Evolutionary conservation across 1,284 basidiomycete genomes (phyloP).

Genomic region (Ceratobasidium sp.): DNA sequence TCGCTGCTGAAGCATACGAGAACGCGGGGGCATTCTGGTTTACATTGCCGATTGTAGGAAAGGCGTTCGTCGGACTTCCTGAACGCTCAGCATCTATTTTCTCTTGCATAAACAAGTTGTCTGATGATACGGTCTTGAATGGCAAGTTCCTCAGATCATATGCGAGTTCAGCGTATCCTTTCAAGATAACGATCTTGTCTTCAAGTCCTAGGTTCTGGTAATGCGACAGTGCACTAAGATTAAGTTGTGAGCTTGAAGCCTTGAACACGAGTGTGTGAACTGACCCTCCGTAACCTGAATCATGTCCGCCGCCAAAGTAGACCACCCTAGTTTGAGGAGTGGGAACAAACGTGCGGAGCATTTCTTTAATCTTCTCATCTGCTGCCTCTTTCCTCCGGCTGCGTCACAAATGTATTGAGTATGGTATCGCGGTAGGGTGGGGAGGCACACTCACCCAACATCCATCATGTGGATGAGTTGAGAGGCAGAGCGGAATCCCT

Average conservation of each 20-base stretch:
- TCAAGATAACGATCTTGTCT: constrained; percentile 42
- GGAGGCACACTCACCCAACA: constrained; percentile 22
- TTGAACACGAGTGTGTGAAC: not conserved
- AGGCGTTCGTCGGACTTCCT: not conserved
- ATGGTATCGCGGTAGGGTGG: not conserved
- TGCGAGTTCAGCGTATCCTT: constrained; percentile 37
- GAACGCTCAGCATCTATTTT: constrained; percentile 25
- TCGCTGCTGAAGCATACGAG: constrained; percentile 39
- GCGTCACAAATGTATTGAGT: not conserved
- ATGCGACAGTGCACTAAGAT: constrained; percentile 14
- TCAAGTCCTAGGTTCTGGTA: constrained; percentile 41
- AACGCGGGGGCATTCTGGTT: not conserved
- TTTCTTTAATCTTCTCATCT: constrained; percentile 45
- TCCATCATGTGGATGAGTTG: constrained; percentile 45
- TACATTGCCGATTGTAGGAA: not conserved
- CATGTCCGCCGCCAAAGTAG: constrained; percentile 43
- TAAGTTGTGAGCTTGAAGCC: not conserved
- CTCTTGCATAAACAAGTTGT: constrained; percentile 39
- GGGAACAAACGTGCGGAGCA: constrained; percentile 33
- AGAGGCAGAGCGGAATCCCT: constrained; percentile 39
- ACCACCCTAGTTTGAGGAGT: constrained; percentile 30
- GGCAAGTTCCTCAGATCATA: constrained; percentile 38
- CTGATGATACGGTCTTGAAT: constrained; percentile 20
- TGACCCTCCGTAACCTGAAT: constrained; percentile 43
- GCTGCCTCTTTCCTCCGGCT: constrained; percentile 41